Percentiles rank a stretch among this genome's conserved stretches.
These are phyloP conservation scores for Yamadazyma endophytica DNA, from an alignment of 805 yeast species.

Conservation along the genomic window DNA sequence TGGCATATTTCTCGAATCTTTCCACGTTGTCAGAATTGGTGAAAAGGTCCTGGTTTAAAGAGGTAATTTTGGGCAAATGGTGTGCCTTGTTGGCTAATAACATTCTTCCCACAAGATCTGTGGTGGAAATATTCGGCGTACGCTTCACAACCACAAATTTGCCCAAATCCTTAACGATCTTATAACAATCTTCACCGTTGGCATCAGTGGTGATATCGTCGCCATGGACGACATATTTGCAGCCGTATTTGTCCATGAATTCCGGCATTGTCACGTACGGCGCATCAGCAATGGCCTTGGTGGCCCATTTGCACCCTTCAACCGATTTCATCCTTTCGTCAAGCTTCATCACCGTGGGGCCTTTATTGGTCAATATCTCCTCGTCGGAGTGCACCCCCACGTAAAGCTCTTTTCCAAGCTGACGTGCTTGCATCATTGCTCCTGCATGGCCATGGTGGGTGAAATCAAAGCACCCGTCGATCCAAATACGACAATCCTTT, in stretches of 20 bases:
- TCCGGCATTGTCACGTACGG: slow-evolving; percentile 91
- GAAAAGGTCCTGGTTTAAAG: slow-evolving; percentile 23
- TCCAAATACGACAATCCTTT: slow-evolving; percentile 67
- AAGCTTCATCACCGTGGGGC: slow-evolving; percentile 88
- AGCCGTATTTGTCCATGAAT: slow-evolving; percentile 68
- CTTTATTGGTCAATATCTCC: slow-evolving; percentile 78
- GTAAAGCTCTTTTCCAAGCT: slow-evolving; percentile 65
- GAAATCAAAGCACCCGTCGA: slow-evolving; percentile 97
- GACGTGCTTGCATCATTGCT: slow-evolving; percentile 90
- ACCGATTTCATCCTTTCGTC: slow-evolving; percentile 82
- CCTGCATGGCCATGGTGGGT: slow-evolving; percentile 99
- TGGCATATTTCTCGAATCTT: slow-evolving; percentile 53
- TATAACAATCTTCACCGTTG: slow-evolving; percentile 90
- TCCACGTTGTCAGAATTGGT: slow-evolving; percentile 30
- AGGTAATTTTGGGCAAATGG: slow-evolving; percentile 34
- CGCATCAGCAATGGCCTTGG: slow-evolving; percentile 65
- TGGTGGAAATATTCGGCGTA: slow-evolving; percentile 91
- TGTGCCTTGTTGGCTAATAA: slow-evolving; percentile 57
- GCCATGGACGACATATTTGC: slow-evolving; percentile 95
- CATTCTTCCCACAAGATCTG: slow-evolving; percentile 91
- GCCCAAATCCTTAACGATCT: slow-evolving; percentile 76
- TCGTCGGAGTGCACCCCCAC: slow-evolving; percentile 94
- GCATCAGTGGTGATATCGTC: slow-evolving; percentile 98
- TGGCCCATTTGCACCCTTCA: slow-evolving; percentile 86
- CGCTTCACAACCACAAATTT: slow-evolving; percentile 87